A percentile compares a stretch with the other conserved stretches of the same genome.
Conservation (phyloP, 768 basidiomycete species). For the Chlorophyllum brunneum region DNA sequence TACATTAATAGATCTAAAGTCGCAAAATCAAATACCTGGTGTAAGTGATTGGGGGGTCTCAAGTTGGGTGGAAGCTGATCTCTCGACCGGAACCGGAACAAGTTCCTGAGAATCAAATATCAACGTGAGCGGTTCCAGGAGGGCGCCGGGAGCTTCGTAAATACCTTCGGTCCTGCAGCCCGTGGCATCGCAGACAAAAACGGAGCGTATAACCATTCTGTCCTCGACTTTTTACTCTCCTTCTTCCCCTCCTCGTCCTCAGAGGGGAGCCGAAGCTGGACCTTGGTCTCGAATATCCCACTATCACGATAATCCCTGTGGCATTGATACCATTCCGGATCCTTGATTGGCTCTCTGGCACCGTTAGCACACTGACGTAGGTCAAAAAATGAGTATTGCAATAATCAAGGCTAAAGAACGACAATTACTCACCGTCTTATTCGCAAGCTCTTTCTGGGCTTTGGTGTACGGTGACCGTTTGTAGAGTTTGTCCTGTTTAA, state of each 20-base stretch:
- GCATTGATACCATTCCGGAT: constrained; percentile 21
- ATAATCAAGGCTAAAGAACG: not conserved
- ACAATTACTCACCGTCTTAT: constrained; percentile 20
- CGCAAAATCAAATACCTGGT: no score
- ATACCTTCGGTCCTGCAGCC: constrained; percentile 28
- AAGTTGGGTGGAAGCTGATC: constrained; percentile 21
- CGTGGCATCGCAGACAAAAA: constrained; percentile 21
- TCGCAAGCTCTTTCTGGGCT: constrained; percentile 20
- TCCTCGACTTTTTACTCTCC: constrained; percentile 10
- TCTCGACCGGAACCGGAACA: constrained; percentile 26
- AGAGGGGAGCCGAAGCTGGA: constrained; percentile 20
- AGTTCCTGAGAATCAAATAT: constrained; percentile 26
- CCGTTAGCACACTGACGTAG: not conserved
- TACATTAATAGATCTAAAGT: no score
- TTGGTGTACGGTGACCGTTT: constrained; percentile 25
- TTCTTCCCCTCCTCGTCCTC: constrained; percentile 8
- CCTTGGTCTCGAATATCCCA: constrained; percentile 27
- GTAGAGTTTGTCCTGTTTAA: constrained; percentile 27
- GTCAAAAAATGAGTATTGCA: constrained; percentile 4
- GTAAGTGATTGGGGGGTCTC: not conserved
- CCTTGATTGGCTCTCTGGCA: not conserved
- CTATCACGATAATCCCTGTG: constrained; percentile 19
- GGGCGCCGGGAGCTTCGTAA: no score
- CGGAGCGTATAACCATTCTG: constrained; percentile 29
- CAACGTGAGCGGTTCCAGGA: no score